A percentile compares a stretch with the other conserved stretches of the same genome.
phyloP scores from a whole-genome alignment of 2,329 filamentous ascomycete species.

The Paecilomyces fulvus region DNA sequence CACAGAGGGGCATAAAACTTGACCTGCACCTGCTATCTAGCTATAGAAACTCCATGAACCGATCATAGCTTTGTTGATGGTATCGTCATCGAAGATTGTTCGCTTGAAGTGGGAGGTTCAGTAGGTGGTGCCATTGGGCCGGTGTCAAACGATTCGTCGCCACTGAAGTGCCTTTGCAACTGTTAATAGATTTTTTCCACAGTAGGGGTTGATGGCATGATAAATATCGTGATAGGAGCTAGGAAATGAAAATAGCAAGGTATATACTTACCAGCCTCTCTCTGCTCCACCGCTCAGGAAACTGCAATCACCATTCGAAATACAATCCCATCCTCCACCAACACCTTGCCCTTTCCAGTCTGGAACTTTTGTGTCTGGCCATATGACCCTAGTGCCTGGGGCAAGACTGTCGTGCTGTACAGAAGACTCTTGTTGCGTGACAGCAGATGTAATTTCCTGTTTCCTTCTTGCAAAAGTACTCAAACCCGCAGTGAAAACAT shows the following conservation, averaged over 20 bases:
- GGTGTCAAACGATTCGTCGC: conserved; percentile 39
- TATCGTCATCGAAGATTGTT: not conserved
- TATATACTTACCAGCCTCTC: conserved; percentile 65
- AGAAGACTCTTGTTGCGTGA: not conserved
- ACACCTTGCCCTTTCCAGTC: conserved; percentile 56
- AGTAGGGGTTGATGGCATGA: not conserved
- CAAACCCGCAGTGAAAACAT: conserved; percentile 73
- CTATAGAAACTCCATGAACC: not conserved
- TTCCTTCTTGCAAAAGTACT: conserved; percentile 53
- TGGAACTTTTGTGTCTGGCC: conserved; percentile 15
- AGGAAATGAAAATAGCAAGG: conserved; percentile 12
- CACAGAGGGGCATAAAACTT: not conserved
- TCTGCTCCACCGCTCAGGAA: conserved; percentile 75
- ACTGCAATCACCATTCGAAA: conserved; percentile 72
- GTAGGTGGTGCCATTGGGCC: conserved; percentile 19
- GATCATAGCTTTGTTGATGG: not conserved
- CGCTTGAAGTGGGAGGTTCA: conserved; percentile 6
- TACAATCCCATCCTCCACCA: conserved; percentile 70
- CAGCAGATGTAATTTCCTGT: conserved; percentile 6
- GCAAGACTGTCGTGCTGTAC: conserved; percentile 17
- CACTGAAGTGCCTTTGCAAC: conserved; percentile 35
- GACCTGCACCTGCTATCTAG: not conserved
- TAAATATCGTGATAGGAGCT: not conserved
- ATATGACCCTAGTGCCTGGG: conserved; percentile 20
- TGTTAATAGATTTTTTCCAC: not conserved